Base-by-base conservation (phyloP, 331 rosid genomes). In the Rhamnella rubrinervis region DNA sequence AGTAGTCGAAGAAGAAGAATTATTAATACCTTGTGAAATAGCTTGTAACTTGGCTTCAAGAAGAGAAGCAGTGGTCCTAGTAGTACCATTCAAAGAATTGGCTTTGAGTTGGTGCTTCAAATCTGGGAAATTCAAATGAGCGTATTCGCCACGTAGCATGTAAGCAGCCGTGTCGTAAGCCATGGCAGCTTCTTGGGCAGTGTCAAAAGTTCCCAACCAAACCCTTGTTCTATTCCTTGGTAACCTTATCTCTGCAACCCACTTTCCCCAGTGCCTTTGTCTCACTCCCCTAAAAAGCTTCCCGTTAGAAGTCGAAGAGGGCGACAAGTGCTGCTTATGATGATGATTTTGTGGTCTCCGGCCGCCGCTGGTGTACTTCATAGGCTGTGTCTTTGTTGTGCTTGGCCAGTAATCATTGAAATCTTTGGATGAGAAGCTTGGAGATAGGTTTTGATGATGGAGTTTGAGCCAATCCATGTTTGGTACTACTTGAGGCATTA, bases 201-300 rank as follows among this genome's bases (percentile, higher is more conserved):
- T 93, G 55, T 90, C 86, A 66, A 90, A 93, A 7, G 98, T 93
- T 47, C 97, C 98, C 37, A 93, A 53, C 98, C 98, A 93, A 3
- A 93, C 95, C 77, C 98, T 84, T 6, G 91, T 87, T 55, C 98
- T 68, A 61, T 93, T 93, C 65, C 92, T 84, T 28, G 98, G 98
- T 65, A 93, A 81, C 65, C 98, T 83, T 23, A 93, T 93, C 82
- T 93, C 98, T 9, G 97, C 98, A 14, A 93, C 98, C 98, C 98
- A 93, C 81, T 93, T 93, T 0, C 98, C 98, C 98, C 98, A 93
- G 37, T 93, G 98, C 78, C 98, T 85, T 28, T 88, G 97, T 80
- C 98, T 87, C 80, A 93, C 98, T 9, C 98, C 98, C 72, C 92
- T 88, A 13, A 74, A 90, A 49, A 87, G 75, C 84, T 85, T 93